A percentile compares a stretch with the other conserved stretches of the same genome.
These are phyloP conservation scores for Mycena metata DNA, from an alignment of 768 basidiomycete genomes.

Conservation along the genomic window DNA sequence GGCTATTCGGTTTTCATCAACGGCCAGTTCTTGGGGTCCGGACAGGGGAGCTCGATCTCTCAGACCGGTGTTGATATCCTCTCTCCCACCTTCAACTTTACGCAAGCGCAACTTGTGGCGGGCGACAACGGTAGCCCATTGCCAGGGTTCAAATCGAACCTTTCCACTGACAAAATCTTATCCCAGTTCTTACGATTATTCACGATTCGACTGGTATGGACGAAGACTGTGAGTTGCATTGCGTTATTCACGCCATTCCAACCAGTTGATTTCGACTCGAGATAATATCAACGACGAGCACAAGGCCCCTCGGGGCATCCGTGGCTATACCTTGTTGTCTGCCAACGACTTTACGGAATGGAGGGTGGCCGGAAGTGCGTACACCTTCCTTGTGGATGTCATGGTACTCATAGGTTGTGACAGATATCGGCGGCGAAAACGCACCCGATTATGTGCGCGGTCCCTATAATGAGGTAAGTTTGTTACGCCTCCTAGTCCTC, in stretches of 20 bases:
- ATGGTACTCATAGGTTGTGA: background rate
- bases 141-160: background rate
- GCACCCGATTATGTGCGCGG: constrained; percentile 71
- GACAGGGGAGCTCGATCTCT: constrained; percentile 52
- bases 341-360: constrained; percentile 51
- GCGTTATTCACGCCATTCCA: too few relatives aligned
- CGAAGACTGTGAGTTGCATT: constrained; percentile 48
- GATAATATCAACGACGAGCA: constrained; percentile 54
- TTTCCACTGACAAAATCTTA: background rate
- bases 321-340: constrained; percentile 68
- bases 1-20: constrained; percentile 62
- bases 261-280: constrained; percentile 9
- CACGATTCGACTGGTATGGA: constrained; percentile 55
- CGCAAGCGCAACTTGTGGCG: constrained; percentile 44
- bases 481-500: too few relatives aligned
- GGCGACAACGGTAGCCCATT: constrained; percentile 46
- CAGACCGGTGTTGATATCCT: constrained; percentile 52
- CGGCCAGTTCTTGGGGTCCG: constrained; percentile 57
- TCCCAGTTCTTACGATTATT: constrained; percentile 49
- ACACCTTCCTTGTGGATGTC: background rate
- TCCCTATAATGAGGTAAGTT: constrained; percentile 62
- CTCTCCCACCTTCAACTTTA: constrained; percentile 51
- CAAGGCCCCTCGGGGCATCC: constrained; percentile 77
- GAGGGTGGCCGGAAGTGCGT: constrained; percentile 56
- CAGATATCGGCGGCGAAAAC: constrained; percentile 55